These are phyloP conservation scores for Suillus discolor DNA, from an alignment of 768 basidiomycete genomes.

Conservation along the genomic window DNA sequence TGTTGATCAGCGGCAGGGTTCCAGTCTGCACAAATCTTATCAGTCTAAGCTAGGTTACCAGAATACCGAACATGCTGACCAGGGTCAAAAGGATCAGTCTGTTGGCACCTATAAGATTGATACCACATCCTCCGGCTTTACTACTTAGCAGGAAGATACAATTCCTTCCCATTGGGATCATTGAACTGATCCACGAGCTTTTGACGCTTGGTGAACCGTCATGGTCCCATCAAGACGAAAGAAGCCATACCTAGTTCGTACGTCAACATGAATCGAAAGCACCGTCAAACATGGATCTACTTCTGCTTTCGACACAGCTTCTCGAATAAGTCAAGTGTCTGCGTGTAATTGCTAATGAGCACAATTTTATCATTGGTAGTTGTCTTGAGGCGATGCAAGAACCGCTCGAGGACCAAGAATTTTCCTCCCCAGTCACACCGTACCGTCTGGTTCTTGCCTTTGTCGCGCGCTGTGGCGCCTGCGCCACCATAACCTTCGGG, in stretches of 20 bases:
- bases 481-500: constrained; percentile 81
- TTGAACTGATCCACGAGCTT: constrained; percentile 98
- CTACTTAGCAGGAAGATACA: constrained; percentile 93
- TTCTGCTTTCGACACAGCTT: constrained; percentile 82
- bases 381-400: constrained; percentile 79
- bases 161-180: constrained; percentile 89
- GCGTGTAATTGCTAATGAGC: constrained; percentile 95
- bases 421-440: constrained; percentile 89
- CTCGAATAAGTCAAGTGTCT: constrained; percentile 92
- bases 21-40: constrained; percentile 67
- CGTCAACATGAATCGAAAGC: constrained; percentile 2
- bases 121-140: constrained; percentile 95
- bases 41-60: background rate
- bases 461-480: constrained; percentile 40
- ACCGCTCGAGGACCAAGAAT: constrained; percentile 90
- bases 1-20: constrained; percentile 99
- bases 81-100: constrained; percentile 92
- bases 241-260: constrained; percentile 73
- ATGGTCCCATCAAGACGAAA: constrained; percentile 96
- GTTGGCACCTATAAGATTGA: constrained; percentile 96
- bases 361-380: constrained; percentile 94
- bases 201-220: constrained; percentile 87
- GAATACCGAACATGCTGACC: constrained; percentile 47
- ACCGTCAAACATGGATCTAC: constrained; percentile 41
- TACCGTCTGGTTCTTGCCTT: constrained; percentile 49